Evolutionary conservation across 768 basidiomycete species (phyloP).

Genomic region (Pilatotrama ljubarskyi): DNA sequence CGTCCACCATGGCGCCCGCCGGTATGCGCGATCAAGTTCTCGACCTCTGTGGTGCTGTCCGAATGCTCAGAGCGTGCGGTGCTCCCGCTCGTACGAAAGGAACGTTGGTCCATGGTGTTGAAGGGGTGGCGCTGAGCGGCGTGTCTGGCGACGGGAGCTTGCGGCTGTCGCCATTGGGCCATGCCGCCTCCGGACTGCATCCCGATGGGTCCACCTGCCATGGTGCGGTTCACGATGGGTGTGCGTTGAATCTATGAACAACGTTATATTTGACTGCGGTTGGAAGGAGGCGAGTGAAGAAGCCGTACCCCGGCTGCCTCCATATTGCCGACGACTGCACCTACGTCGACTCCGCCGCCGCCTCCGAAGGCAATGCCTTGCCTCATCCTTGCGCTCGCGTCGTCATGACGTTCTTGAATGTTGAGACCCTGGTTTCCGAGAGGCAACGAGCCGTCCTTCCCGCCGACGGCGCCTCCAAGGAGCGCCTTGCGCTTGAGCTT

Average conservation of each 20-base stretch:
- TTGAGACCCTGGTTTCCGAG: slow-evolving; percentile 16
- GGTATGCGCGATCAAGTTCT: slow-evolving; percentile 50
- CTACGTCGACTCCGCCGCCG: slow-evolving; percentile 43
- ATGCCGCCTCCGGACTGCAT: slow-evolving; percentile 21
- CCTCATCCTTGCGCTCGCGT: slow-evolving; percentile 6
- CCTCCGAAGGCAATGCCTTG: slow-evolving; percentile 28
- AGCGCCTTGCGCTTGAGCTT: slow-evolving; percentile 82
- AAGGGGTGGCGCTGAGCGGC: slow-evolving; percentile 47
- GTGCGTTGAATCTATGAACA: slow-evolving; percentile 69
- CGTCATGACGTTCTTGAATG: slow-evolving; percentile 19
- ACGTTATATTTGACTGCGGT: not conserved
- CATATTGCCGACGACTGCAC: slow-evolving; percentile 63
- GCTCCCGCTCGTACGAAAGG: slow-evolving; percentile 28
- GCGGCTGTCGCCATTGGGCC: slow-evolving; percentile 32
- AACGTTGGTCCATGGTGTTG: slow-evolving; percentile 25
- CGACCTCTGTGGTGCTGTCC: slow-evolving; percentile 73
- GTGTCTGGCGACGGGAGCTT: slow-evolving; percentile 33
- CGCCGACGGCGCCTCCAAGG: slow-evolving; percentile 42
- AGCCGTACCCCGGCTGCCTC: slow-evolving; percentile 58
- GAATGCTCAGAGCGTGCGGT: slow-evolving; percentile 35
- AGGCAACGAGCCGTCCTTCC: slow-evolving; percentile 8
- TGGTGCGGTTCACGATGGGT: slow-evolving; percentile 55
- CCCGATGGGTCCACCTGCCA: slow-evolving; percentile 24
- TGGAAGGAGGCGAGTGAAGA: not conserved
- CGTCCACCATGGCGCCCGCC: slow-evolving; percentile 20